These are phyloP conservation scores for Pythium sp. DNA, from an alignment of 352 stramenopile genomes.

Conservation along the genomic window DNA sequence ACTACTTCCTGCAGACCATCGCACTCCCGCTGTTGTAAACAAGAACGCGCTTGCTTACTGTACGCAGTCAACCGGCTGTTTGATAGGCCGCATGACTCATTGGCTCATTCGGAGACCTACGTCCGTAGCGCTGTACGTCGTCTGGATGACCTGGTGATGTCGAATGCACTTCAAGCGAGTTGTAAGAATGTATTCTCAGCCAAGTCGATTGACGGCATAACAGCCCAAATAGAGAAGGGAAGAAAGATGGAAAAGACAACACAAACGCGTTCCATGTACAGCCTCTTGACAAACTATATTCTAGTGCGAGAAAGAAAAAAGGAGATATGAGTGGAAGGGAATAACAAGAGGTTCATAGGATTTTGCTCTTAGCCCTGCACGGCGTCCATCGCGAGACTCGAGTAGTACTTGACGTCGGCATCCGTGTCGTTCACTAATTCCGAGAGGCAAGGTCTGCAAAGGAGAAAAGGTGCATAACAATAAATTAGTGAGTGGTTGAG, in stretches of 20 bases:
- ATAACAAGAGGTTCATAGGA: constrained; percentile 20
- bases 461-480: background rate
- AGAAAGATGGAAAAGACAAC: constrained; percentile 8
- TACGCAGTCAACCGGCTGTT: background rate
- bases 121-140: background rate
- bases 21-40: constrained; percentile 46
- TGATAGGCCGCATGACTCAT: background rate
- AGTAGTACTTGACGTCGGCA: constrained; percentile 87
- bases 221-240: constrained; percentile 8
- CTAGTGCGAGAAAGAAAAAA: constrained; percentile 17
- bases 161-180: background rate
- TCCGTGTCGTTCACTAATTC: constrained; percentile 78
- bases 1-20: constrained; percentile 90
- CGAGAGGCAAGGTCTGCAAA: constrained; percentile 62
- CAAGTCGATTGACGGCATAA: background rate
- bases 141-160: background rate
- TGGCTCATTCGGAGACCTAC: constrained; percentile 1
- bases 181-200: background rate
- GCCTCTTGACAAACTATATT: constrained; percentile 23
- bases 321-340: constrained; percentile 11
- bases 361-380: constrained; percentile 49
- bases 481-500: background rate
- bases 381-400: constrained; percentile 73
- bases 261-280: constrained; percentile 8
- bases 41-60: background rate